A percentile compares a stretch with the other conserved stretches of the same genome.
Conservation (phyloP, 2,329 filamentous ascomycete species). For the Basipetospora chlamydospora region DNA sequence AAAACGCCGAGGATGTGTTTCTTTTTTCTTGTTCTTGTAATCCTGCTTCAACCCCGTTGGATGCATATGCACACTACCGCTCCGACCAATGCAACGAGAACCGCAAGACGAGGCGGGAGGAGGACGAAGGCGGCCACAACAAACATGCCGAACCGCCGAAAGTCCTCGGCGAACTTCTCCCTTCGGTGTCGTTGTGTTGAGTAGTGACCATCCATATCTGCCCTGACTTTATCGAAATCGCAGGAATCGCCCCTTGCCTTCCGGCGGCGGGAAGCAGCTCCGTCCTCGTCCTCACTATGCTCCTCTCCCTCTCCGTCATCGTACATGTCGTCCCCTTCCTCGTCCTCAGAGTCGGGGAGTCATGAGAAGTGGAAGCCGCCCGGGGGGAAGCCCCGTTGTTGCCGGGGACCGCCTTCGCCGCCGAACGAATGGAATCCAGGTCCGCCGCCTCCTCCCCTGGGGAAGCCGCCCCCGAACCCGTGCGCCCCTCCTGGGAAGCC, state of each 20-base stretch:
- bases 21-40: no score
- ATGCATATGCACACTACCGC: slow-evolving; percentile 27
- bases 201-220: slow-evolving; percentile 10
- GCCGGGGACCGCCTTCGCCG: slow-evolving; percentile 24
- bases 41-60: background rate
- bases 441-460: slow-evolving; percentile 22
- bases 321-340: slow-evolving; percentile 15
- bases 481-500: slow-evolving; percentile 29
- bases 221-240: background rate
- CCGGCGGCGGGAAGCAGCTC: slow-evolving; percentile 1
- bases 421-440: slow-evolving; percentile 23
- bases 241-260: background rate
- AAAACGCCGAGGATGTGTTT: no score
- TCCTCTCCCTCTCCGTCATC: slow-evolving; percentile 18
- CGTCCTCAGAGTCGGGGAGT: slow-evolving; percentile 17
- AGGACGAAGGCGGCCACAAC: slow-evolving; percentile 30
- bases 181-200: slow-evolving; percentile 16
- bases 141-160: slow-evolving; percentile 27
- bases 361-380: slow-evolving; percentile 42
- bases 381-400: slow-evolving; percentile 27
- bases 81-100: slow-evolving; percentile 18
- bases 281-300: slow-evolving; percentile 14
- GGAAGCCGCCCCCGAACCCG: slow-evolving; percentile 24
- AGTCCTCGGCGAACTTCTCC: slow-evolving; percentile 23
- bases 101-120: slow-evolving; percentile 27